These are phyloP conservation scores for Monascus ruber DNA, from an alignment of 2,329 filamentous ascomycete species.

Conservation along the genomic window DNA sequence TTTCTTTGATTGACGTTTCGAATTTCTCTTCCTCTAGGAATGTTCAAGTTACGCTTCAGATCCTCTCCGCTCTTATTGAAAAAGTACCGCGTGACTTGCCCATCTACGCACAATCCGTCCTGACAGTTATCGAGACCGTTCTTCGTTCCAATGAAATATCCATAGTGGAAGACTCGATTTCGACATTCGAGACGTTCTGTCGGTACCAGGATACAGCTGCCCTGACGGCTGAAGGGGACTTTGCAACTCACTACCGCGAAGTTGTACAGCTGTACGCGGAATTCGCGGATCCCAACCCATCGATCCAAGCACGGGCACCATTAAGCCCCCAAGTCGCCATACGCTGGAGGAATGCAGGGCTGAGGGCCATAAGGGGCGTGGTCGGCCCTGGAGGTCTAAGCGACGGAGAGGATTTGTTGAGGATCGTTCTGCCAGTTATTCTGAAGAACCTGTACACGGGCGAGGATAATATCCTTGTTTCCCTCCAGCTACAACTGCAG, in stretches of 20 bases:
- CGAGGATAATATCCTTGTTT: slow-evolving; percentile 51
- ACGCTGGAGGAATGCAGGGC: slow-evolving; percentile 62
- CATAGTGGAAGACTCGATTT: slow-evolving; percentile 81
- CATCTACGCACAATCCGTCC: slow-evolving; percentile 72
- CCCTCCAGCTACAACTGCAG: slow-evolving; percentile 56
- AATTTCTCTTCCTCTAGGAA: slow-evolving; percentile 45
- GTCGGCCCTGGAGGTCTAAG: slow-evolving; percentile 69
- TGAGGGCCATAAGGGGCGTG: slow-evolving; percentile 70
- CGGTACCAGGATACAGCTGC: slow-evolving; percentile 75
- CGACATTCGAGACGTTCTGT: slow-evolving; percentile 81
- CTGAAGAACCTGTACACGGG: slow-evolving; percentile 71
- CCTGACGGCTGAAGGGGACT: slow-evolving; percentile 74
- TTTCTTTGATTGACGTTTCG: too few relatives aligned
- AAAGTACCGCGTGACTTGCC: slow-evolving; percentile 84
- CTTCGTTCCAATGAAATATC: slow-evolving; percentile 78
- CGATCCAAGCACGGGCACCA: slow-evolving; percentile 35
- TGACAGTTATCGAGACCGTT: slow-evolving; percentile 73
- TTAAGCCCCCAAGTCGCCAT: slow-evolving; percentile 63
- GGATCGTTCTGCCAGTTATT: slow-evolving; percentile 73
- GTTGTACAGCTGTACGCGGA: slow-evolving; percentile 69
- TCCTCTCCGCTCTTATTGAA: slow-evolving; percentile 81
- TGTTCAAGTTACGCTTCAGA: slow-evolving; percentile 89
- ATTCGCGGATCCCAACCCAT: slow-evolving; percentile 57
- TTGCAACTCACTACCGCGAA: slow-evolving; percentile 69
- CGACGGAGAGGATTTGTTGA: slow-evolving; percentile 62